A percentile compares a stretch with the other conserved stretches of the same genome.
phyloP scores from a whole-genome alignment of 164 flowering plant genomes.

The Magnolia sinica region DNA sequence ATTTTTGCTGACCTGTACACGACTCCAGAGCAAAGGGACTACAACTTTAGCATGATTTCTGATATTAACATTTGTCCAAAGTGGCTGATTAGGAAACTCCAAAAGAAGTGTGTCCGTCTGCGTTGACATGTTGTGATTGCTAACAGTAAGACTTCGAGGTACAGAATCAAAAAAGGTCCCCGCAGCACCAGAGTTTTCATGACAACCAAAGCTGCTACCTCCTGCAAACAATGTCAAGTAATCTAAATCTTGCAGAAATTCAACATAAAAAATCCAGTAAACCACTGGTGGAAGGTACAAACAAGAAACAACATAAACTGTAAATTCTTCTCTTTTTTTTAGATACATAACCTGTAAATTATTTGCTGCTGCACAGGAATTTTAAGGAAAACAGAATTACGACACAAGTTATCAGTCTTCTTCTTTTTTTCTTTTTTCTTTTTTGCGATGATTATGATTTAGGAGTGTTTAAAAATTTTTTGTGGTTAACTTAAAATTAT shows the following conservation, averaged over 20 bases:
- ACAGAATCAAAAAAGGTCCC: slow-evolving; percentile 94
- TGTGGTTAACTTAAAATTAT: no score
- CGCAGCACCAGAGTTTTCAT: slow-evolving; percentile 85
- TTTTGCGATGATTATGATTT: no score
- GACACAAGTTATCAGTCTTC: background rate
- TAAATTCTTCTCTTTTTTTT: background rate
- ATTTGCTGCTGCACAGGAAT: background rate
- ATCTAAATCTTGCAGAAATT: background rate
- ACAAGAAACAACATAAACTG: background rate
- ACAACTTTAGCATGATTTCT: slow-evolving; percentile 71
- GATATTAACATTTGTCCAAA: slow-evolving; percentile 84
- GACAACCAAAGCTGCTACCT: slow-evolving; percentile 84
- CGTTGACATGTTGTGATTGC: slow-evolving; percentile 84
- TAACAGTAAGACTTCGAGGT: slow-evolving; percentile 73
- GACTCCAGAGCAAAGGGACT: slow-evolving; percentile 98
- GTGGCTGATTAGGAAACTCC: slow-evolving; percentile 89
- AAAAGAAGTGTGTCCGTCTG: slow-evolving; percentile 85
- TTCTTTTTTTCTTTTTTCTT: no score
- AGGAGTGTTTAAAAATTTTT: no score
- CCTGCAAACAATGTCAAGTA: slow-evolving; percentile 43
- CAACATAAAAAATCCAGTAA: background rate
- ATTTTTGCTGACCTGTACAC: slow-evolving; percentile 78
- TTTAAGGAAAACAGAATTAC: background rate
- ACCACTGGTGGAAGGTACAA: background rate
- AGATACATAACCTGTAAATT: background rate